Evolutionary conservation across 2,329 filamentous ascomycete genomes (phyloP), one percentile per base, ranked within the genome.

Genomic region (Pseudocercospora crystallina): DNA sequence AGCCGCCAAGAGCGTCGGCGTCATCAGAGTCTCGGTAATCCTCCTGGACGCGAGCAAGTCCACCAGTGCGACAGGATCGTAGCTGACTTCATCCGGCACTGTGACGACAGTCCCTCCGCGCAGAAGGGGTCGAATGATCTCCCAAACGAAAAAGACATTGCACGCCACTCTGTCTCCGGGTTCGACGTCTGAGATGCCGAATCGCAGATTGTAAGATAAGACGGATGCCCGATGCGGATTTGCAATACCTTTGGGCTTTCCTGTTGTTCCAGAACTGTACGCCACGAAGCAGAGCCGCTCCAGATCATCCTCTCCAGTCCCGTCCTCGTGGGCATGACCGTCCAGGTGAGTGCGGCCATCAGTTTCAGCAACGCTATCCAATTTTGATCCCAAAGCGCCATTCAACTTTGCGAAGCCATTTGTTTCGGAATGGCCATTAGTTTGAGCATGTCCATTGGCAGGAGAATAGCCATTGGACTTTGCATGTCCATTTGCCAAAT

Each of bases 101-200:
- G 85, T 81, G 15, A 90, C 80, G 4, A 89, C 85, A 0, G 88
- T 89, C 2, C 87, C 88, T 60, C 88, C 88, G 47, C 87, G 80
- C 47, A 92, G 67, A 38, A 92, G 74, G 8, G 88, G 88, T 5
- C 88, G 85, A 47, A 92, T 69, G 49, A 91, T 90, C 67, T 92
- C 88, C 88, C 88, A 92, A 40, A 91, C 79, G 65, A 92, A 92
- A 69, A 91, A 92, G 52, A 91, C 88, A 74, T 91, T 92, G 72
- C 87, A 91, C n/a, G 88, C 88, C 9, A 91, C 87, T 5, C 88
- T 81, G 60, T 90, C 88, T 12, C 87, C 87, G 0, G 84, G 84
- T 13, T 78, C 71, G 2, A 89, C 73, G 65, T 91, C 84, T 58
- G 83, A 86, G 42, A 91, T 69, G 8, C 73, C 75, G 63, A 91